A percentile compares a stretch with the other conserved stretches of the same genome.
phyloP scores from a whole-genome alignment of 2,329 filamentous ascomycete genomes.

The Macrophomina tecta region DNA sequence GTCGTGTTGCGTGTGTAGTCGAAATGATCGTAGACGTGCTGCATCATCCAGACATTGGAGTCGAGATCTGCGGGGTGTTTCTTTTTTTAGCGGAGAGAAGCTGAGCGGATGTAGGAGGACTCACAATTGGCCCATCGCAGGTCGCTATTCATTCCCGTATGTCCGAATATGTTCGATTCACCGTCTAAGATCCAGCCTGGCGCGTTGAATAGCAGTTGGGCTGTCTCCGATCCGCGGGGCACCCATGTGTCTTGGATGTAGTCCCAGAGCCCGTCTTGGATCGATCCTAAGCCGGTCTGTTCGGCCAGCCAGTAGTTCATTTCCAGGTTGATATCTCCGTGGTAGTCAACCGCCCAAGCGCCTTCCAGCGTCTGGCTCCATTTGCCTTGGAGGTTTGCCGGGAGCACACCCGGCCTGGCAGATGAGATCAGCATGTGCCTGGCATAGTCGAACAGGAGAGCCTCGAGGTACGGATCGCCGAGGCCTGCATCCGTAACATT shows the following conservation, averaged over 20 bases:
- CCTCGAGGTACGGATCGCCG: slow-evolving; percentile 59
- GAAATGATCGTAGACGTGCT: slow-evolving; percentile 64
- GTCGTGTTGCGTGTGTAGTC: slow-evolving; percentile 57
- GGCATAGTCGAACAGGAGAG: slow-evolving; percentile 60
- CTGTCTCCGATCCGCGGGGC: slow-evolving; percentile 60
- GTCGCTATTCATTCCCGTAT: slow-evolving; percentile 58
- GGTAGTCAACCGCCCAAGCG: slow-evolving; percentile 63
- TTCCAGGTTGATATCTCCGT: slow-evolving; percentile 65
- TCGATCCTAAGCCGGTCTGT: slow-evolving; percentile 56
- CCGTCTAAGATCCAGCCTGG: slow-evolving; percentile 63
- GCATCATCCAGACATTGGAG: slow-evolving; percentile 64
- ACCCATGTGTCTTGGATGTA: slow-evolving; percentile 62
- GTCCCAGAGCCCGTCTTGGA: slow-evolving; percentile 57
- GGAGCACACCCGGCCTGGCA: slow-evolving; percentile 57
- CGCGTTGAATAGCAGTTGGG: slow-evolving; percentile 59
- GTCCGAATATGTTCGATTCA: slow-evolving; percentile 65
- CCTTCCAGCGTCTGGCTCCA: slow-evolving; percentile 57
- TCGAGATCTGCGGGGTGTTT: slow-evolving; percentile 47
- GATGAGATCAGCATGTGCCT: slow-evolving; percentile 63
- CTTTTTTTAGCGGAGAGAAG: slow-evolving; percentile 12
- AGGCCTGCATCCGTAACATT: slow-evolving; percentile 36
- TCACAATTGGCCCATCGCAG: slow-evolving; percentile 49
- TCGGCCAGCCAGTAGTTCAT: slow-evolving; percentile 63
- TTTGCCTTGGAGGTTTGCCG: slow-evolving; percentile 63
- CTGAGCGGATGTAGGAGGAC: not conserved